A percentile compares a stretch with the other conserved stretches of the same genome.
Conservation (phyloP, 257 asterid species). For the Jasminum sambac region DNA sequence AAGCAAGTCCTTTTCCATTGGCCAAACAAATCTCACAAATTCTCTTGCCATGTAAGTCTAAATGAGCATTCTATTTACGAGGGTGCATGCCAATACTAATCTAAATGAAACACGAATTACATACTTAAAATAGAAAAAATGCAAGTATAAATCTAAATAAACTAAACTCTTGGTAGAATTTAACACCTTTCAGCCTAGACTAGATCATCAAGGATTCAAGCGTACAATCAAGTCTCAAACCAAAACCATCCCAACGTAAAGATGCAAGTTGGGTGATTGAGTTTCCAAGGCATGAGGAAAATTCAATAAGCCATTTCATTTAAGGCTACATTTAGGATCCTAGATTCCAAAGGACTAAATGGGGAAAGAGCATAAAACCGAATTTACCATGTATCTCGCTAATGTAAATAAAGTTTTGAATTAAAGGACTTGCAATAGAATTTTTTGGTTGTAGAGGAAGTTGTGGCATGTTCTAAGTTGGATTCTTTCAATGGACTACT, state of each 20-base stretch:
- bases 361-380: background rate
- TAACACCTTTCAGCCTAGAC: no score
- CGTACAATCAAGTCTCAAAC: background rate
- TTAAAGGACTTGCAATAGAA: background rate
- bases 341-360: background rate
- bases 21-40: no score
- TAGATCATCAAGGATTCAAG: no score
- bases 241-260: background rate
- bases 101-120: no score
- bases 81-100: no score
- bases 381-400: background rate
- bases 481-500: background rate
- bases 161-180: no score
- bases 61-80: no score
- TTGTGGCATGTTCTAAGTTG: background rate
- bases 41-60: no score
- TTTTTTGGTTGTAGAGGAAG: background rate
- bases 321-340: background rate
- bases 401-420: background rate
- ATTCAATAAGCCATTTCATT: background rate
- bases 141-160: no score
- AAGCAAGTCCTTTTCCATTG: no score
- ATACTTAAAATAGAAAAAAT: no score
- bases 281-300: background rate
- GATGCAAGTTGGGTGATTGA: background rate